These are phyloP conservation scores for Cucurbita ficifolia DNA, from an alignment of 306 rosid species.

Conservation along the genomic window DNA sequence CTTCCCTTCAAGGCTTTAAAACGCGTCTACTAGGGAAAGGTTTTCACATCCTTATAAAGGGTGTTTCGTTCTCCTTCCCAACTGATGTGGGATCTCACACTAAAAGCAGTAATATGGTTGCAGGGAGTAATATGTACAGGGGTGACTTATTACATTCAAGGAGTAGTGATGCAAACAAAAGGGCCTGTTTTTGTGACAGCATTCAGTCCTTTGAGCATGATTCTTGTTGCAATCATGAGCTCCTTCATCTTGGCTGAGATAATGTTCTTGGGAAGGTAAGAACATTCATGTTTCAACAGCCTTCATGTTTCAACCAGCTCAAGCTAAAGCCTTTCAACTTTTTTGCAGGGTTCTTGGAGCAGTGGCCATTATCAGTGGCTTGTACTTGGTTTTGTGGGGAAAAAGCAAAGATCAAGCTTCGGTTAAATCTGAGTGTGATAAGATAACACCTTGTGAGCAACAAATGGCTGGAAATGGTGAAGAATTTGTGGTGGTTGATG, in stretches of 20 bases:
- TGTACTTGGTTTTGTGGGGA: conserved; percentile 41
- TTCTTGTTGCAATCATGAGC: conserved; percentile 36
- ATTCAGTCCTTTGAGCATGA: conserved; percentile 28
- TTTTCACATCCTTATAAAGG: too few species aligned
- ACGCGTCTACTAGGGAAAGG: too few species aligned
- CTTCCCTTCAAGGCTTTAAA: too few species aligned
- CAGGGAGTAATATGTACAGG: conserved; percentile 45
- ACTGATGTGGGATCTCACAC: too few species aligned
- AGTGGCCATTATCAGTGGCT: conserved; percentile 20
- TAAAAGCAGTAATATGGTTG: not conserved
- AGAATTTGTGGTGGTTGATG: not conserved
- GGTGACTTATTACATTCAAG: conserved; percentile 25
- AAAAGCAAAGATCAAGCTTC: conserved; percentile 20
- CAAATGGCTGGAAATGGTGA: not conserved
- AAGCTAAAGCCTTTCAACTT: not conserved
- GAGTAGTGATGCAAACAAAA: conserved; percentile 27
- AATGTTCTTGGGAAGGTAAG: conserved; percentile 34
- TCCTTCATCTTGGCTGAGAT: conserved; percentile 29
- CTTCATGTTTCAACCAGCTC: not conserved
- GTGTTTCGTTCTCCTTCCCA: too few species aligned
- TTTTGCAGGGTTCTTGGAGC: conserved; percentile 31
- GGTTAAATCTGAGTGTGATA: not conserved
- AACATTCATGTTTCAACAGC: not conserved
- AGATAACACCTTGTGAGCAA: not conserved
- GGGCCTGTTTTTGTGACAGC: conserved; percentile 46